Evolutionary conservation across 2,329 filamentous ascomycete species (phyloP), one percentile per base, ranked within the genome.

Genomic region (Pestalotiopsis sp.): DNA sequence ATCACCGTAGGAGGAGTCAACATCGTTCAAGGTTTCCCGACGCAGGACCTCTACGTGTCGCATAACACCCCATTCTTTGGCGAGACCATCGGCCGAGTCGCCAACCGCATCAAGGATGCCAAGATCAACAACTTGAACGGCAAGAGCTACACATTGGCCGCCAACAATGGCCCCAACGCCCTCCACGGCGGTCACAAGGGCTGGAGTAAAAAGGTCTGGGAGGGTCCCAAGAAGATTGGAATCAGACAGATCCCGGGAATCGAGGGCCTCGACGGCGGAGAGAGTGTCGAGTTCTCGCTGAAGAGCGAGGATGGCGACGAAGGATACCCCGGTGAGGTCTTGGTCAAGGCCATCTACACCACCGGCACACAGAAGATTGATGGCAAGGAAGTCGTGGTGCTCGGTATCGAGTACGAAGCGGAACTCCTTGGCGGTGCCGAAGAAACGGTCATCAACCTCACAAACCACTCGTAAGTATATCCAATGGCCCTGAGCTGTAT

Each of bases 391-490:
- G 90, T 91, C 71, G 90, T 88, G 1, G 88, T 96, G 23, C 82
- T 98, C 68, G 91, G 91, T 68, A 93, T 97, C 64, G 96, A 98
- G 80, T 98, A 97, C 78, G 93, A 97, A 84, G 94, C 92, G 23
- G 90, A 93, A 80, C 85, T 98, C 61, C 86, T 94, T 3, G 91
- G 88, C 3, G 91, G 92, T 64, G 91, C 91, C 13, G 90, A 95
- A n/a, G 95, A 98, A 86, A 98, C 95, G 0, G 91, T 91, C 57
- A 88, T 98, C 79, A 97, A 95, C 82, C 88, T 98, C 82, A 98
- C 96, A 64, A 99, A 98, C 83, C 95, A 99, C 84, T 97, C 93
- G 92, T 94, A 81, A 73, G 84, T 79, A 64, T 36, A 36, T 13
- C 31, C 27, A 57, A 52, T 14, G 27, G 20, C 2, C 49, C 25